phyloP scores from a whole-genome alignment of 805 yeast species.

The Wickerhamiella azyma region DNA sequence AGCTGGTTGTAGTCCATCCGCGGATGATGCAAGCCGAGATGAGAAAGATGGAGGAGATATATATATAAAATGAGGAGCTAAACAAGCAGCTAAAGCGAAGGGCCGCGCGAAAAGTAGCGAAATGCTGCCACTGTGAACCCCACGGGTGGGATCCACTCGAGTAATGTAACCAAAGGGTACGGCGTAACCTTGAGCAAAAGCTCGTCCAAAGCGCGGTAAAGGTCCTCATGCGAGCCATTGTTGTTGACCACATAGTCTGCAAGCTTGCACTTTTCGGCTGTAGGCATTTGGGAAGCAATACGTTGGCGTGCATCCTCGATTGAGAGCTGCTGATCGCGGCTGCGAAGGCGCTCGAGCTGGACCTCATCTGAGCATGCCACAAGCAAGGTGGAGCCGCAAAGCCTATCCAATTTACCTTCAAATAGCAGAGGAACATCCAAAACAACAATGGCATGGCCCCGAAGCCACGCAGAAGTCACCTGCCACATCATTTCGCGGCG shows the following conservation, averaged over 20 bases:
- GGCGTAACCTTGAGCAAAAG: slow-evolving; percentile 32
- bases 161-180: slow-evolving; percentile 14
- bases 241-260: slow-evolving; percentile 65
- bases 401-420: slow-evolving; percentile 55
- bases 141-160: slow-evolving; percentile 27
- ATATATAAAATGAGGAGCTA: not conserved
- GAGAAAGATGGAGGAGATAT: not conserved
- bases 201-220: slow-evolving; percentile 33
- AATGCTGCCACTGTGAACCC: slow-evolving; percentile 16
- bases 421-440: slow-evolving; percentile 84
- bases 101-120: not conserved
- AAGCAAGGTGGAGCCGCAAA: slow-evolving; percentile 61
- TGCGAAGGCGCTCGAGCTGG: slow-evolving; percentile 51
- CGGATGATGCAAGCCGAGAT: not conserved
- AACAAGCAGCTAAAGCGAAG: not conserved
- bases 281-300: slow-evolving; percentile 63
- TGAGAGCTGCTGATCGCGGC: slow-evolving; percentile 54
- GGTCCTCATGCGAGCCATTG: slow-evolving; percentile 31
- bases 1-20: not conserved
- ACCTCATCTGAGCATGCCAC: slow-evolving; percentile 44
- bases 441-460: slow-evolving; percentile 45
- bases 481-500: slow-evolving; percentile 48
- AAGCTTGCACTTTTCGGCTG: slow-evolving; percentile 37
- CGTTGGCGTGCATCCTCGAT: slow-evolving; percentile 56
- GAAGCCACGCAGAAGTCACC: slow-evolving; percentile 43